Conservation (phyloP, 441 rosid genomes). For the Geranium incanum region DNA sequence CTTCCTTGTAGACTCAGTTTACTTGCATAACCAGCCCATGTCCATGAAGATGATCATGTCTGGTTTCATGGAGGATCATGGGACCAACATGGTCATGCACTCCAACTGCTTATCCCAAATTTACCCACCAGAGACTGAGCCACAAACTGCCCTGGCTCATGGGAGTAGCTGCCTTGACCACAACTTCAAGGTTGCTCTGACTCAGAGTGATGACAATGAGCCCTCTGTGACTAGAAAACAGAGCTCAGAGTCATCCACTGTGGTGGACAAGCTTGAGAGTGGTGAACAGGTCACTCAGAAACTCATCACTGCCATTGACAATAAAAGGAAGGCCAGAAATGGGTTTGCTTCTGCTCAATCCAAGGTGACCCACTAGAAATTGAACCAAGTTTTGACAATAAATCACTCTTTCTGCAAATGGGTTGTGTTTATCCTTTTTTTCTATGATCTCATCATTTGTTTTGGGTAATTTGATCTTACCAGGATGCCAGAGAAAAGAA, state of each 20-base stretch:
- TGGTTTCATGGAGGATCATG: slow-evolving; percentile 28
- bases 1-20: slow-evolving; percentile 30
- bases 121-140: slow-evolving; percentile 16
- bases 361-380: slow-evolving; percentile 23
- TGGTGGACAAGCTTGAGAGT: slow-evolving; percentile 28
- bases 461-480: too few species aligned
- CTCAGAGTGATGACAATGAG: slow-evolving; percentile 23
- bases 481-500: slow-evolving; percentile 2
- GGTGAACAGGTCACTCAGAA: slow-evolving; percentile 30
- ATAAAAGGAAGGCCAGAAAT: slow-evolving; percentile 26
- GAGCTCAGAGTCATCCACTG: slow-evolving; percentile 10
- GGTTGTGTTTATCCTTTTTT: too few species aligned
- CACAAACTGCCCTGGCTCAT: slow-evolving; percentile 15
- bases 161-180: slow-evolving; percentile 20
- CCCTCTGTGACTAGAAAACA: slow-evolving; percentile 18
- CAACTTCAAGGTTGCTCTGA: slow-evolving; percentile 21
- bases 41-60: slow-evolving; percentile 2
- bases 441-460: too few species aligned
- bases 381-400: too few species aligned
- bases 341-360: slow-evolving; percentile 29
- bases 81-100: slow-evolving; percentile 14
- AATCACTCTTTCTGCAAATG: too few species aligned
- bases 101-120: slow-evolving; percentile 26
- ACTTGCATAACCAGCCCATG: slow-evolving; percentile 19
- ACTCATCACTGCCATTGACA: slow-evolving; percentile 18